A percentile compares a stretch with the other conserved stretches of the same genome.
These are phyloP conservation scores for Colletotrichum sp. DNA, from an alignment of 2,329 filamentous ascomycete species.

Conservation along the genomic window DNA sequence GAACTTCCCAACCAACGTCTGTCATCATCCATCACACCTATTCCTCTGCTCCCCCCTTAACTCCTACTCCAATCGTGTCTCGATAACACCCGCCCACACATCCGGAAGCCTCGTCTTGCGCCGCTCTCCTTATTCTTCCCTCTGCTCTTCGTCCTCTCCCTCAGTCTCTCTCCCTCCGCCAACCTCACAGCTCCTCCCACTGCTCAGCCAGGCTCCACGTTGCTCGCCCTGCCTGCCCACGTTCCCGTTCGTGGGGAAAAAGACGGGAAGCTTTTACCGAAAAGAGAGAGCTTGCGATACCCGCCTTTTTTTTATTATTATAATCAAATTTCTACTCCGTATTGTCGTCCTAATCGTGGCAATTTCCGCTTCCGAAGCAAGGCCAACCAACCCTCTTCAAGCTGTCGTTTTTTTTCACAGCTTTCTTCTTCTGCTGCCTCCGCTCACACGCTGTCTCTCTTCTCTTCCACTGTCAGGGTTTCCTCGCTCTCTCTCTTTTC, in stretches of 20 bases:
- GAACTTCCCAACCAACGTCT: neutral
- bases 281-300: neutral
- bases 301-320: conserved; percentile 15
- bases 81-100: neutral
- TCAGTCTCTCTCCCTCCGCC: neutral
- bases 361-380: conserved; percentile 6
- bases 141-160: too few relatives aligned
- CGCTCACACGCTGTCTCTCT: neutral
- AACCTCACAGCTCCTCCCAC: neutral
- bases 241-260: neutral
- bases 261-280: neutral
- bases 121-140: neutral
- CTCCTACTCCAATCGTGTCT: neutral
- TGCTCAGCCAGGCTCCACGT: neutral
- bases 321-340: conserved; percentile 11
- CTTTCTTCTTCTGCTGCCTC: neutral
- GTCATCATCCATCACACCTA: too few relatives aligned
- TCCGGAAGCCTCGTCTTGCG: neutral
- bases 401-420: neutral
- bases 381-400: neutral
- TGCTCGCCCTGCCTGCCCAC: neutral
- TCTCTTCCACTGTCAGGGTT: neutral
- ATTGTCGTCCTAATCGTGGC: neutral
- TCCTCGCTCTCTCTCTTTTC: neutral
- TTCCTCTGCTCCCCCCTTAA: neutral